Percentiles rank a stretch among this genome's conserved stretches.
Conservation (phyloP, 805 yeast species). For the Sugiyamaella boreocaroliniensis region DNA sequence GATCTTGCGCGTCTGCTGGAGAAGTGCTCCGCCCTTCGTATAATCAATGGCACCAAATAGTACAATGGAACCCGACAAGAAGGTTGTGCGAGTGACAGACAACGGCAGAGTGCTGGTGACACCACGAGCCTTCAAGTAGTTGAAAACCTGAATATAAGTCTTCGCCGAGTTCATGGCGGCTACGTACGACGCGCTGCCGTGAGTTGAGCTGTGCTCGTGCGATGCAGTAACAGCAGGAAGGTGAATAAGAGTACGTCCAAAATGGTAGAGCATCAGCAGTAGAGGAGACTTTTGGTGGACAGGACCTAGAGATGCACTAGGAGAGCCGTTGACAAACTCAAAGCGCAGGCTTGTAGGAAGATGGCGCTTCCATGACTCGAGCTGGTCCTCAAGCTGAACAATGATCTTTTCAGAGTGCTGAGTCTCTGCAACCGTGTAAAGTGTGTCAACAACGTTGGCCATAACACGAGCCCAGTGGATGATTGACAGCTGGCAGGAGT, state of each 20-base stretch:
- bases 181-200: slow-evolving; percentile 26
- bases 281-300: slow-evolving; percentile 33
- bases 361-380: slow-evolving; percentile 74
- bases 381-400: slow-evolving; percentile 47
- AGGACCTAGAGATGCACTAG: slow-evolving; percentile 21
- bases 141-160: slow-evolving; percentile 23
- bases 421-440: slow-evolving; percentile 23
- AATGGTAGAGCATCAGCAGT: slow-evolving; percentile 52
- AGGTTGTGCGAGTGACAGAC: slow-evolving; percentile 21
- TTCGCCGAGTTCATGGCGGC: slow-evolving; percentile 31
- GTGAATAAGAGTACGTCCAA: slow-evolving; percentile 57
- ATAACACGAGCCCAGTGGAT: slow-evolving; percentile 54
- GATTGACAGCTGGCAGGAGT: slow-evolving; percentile 12
- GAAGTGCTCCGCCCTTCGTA: slow-evolving; percentile 73
- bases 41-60: slow-evolving; percentile 65
- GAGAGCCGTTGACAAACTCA: slow-evolving; percentile 38
- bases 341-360: slow-evolving; percentile 56
- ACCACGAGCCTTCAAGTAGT: slow-evolving; percentile 23
- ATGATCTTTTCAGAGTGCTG: slow-evolving; percentile 21
- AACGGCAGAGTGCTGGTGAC: slow-evolving; percentile 26
- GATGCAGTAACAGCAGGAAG: slow-evolving; percentile 40
- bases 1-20: slow-evolving; percentile 58
- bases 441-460: slow-evolving; percentile 62
- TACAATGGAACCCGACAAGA: slow-evolving; percentile 24
- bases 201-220: slow-evolving; percentile 8